Base-by-base conservation (phyloP, 495 filamentous ascomycete genomes). In the Penicillium mononematosum region DNA sequence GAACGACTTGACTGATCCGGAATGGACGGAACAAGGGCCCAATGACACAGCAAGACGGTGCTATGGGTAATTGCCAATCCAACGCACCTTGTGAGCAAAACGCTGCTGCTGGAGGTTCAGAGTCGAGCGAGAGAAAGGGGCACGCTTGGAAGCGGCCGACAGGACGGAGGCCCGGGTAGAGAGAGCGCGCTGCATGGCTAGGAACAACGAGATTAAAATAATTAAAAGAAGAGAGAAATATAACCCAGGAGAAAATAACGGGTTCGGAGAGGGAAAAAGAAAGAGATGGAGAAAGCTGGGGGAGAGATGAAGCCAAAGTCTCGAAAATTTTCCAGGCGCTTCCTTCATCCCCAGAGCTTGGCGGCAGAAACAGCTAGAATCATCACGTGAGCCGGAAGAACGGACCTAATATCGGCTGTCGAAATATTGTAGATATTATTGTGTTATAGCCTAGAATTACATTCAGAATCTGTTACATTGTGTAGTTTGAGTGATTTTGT, bases 11-110 rank as follows among this genome's bases (percentile, higher is more conserved):
- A 31, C 42, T 41, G 46, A 41, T 41, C 59, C 57, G 65, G 58
- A 58, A 64, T 57, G 16, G 49, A 62, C 66, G 59, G 70, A 58
- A 62, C 17, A 32, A 8, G 39, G 20, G 27, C 16, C 24, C 53
- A 49, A 54, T 54, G 14, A 20, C 50, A n/a, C 45, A 25, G 11
- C 39, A 20, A 24, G 32, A 24, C 24, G n/a, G 8, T 7, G 19
- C 16, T 22, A 3, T 8, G 14, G 46, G 9, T 31, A 46, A 67
- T 47, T 55, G 32, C 3, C 32, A 44, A 50, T 49, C 16, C 34
- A 54, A 67, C 84, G 59, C 78, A 93, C 91, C 90, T 96, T 96
- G 83, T 96, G 92, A 54, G 91, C 89, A 71, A 92, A 96, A 63
- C 92, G 82, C 74, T 92, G 84, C 77, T 96, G 92, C 73, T 93